A percentile compares a stretch with the other conserved stretches of the same genome.
These are phyloP conservation scores for Neofusicoccum parvum DNA, from an alignment of 2,329 filamentous ascomycete species.

Conservation along the genomic window DNA sequence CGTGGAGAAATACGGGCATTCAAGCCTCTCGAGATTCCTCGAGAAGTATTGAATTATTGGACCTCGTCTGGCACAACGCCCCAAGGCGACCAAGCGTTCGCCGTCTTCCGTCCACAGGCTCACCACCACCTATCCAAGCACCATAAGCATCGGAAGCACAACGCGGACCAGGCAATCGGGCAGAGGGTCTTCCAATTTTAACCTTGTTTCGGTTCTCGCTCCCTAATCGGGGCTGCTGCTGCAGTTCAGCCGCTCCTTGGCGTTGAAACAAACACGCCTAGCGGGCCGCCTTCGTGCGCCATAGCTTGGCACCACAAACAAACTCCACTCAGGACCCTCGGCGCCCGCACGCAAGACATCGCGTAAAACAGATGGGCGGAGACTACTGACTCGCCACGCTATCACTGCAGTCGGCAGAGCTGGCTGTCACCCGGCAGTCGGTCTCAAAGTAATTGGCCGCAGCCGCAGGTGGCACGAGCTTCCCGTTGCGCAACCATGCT, in stretches of 20 bases:
- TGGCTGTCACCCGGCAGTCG: background rate
- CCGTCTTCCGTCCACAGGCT: too few species aligned
- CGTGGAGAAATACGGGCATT: too few species aligned
- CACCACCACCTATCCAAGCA: too few species aligned
- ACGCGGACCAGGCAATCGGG: background rate
- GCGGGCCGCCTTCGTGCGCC: conserved; percentile 5
- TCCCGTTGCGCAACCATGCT: conserved; percentile 3
- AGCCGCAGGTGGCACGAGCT: background rate
- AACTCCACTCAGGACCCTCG: background rate
- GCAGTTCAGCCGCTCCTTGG: conserved; percentile 15
- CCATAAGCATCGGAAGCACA: background rate
- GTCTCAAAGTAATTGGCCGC: background rate
- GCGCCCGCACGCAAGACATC: background rate
- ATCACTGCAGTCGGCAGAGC: background rate
- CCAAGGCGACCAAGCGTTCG: background rate
- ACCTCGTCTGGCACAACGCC: background rate
- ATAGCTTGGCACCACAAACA: background rate
- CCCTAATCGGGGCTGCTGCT: background rate
- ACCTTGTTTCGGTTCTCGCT: background rate
- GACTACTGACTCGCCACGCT: background rate
- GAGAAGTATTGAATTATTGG: too few species aligned
- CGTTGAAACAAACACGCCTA: conserved; percentile 4
- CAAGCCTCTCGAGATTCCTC: too few species aligned
- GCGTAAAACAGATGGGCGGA: background rate
- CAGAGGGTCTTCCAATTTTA: background rate